Base-by-base conservation (phyloP, 257 asterid genomes). In the Lycium barbarum region DNA sequence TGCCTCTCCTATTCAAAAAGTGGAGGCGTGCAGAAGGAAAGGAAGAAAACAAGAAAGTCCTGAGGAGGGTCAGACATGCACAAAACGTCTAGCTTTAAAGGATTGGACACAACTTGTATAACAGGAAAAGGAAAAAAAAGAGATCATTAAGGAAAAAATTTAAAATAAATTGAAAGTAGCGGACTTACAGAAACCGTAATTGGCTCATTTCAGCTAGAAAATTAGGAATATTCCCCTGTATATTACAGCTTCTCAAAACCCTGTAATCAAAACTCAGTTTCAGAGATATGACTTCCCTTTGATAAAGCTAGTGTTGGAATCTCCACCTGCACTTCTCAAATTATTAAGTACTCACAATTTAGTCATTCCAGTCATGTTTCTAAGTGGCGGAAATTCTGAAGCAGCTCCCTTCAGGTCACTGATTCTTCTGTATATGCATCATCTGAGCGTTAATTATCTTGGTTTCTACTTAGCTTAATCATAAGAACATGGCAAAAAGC, bases 211-310 rank as follows among this genome's bases (percentile, higher is more conserved):
- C 58, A 33, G 53, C 65, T 63, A 92, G 65, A 85, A 84, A 71
- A 12, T 1, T 12, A 12, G 93, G 94, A 84, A 92, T 92, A 9
- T 36, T 81, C 73, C 97, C 92, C 2, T 79, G 76, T 67, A 93
- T 84, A 53, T 93, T 89, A 83, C 95, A 93, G 86, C 91, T 91
- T 85, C 95, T 91, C 81, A 93, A 83, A 90, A 88, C n/a, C 94
- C 97, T 93, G 91, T 80, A 83, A 53, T 33, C 76, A 18, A 51
- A 82, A 35, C 78, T 57, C 38, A 80, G 67, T 40, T 43, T 13
- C 78, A 65, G 72, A 65, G n/a, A 63, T 9, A 85, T 70, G 26
- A 38, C 35, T 5, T 54, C 47, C 68, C 57, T 18, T 40, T n/a
- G 38, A 57, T 76, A 40, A 78, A 63, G 80, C 22, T 7, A 55